Evolutionary conservation across 148 eudicot species (phyloP).

Genomic region (Nepenthes gracilis): DNA sequence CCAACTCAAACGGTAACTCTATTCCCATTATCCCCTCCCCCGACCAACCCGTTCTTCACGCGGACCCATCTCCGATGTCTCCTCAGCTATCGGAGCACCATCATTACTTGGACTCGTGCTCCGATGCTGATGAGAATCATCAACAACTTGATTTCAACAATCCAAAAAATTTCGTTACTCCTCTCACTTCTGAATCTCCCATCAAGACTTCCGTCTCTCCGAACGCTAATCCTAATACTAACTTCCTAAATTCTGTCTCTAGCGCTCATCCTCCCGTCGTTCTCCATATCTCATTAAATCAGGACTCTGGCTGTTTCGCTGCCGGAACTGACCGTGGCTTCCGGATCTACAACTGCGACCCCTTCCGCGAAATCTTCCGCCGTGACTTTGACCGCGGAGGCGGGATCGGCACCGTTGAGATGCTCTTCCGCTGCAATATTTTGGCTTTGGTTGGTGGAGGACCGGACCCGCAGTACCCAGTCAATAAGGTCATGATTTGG

Average conservation of each 20-base stretch:
- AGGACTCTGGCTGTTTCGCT: conserved; percentile 73
- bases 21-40: conserved; percentile 13
- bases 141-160: not conserved
- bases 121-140: conserved; percentile 5
- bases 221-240: conserved; percentile 10
- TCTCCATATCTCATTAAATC: conserved; percentile 64
- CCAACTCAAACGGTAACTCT: conserved; percentile 20
- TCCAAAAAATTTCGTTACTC: conserved; percentile 2
- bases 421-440: conserved; percentile 84
- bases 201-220: conserved; percentile 4
- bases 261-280: conserved; percentile 22
- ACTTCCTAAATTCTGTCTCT: conserved; percentile 8
- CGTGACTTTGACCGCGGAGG: conserved; percentile 67
- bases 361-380: conserved; percentile 76
- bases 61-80: conserved; percentile 16
- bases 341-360: conserved; percentile 76
- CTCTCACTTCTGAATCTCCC: conserved; percentile 12
- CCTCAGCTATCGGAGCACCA: conserved; percentile 14
- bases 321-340: conserved; percentile 72
- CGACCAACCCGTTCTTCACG: conserved; percentile 4
- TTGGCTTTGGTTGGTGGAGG: conserved; percentile 91
- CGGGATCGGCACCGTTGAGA: conserved; percentile 70
- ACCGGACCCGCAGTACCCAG: conserved; percentile 65
- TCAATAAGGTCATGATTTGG: conserved; percentile 88
- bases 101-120: conserved; percentile 11